These are phyloP conservation scores for Globisporangium nagaii DNA, from an alignment of 352 stramenopile genomes.

Conservation along the genomic window DNA sequence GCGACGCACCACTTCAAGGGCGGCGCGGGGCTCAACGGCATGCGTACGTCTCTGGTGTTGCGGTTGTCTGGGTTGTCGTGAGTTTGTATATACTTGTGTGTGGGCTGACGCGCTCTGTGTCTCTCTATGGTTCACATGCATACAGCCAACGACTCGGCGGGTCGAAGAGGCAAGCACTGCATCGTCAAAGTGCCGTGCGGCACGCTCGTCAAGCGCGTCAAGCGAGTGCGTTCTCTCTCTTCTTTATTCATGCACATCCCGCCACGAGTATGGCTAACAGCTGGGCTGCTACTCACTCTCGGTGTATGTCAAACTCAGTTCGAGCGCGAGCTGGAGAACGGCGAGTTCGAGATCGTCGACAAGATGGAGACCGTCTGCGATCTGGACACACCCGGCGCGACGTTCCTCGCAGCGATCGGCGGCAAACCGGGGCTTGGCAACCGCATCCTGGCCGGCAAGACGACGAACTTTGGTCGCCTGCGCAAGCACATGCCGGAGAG, in stretches of 20 bases:
- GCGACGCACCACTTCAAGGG: constrained; percentile 84
- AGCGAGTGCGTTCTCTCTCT: constrained; percentile 37
- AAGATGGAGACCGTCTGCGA: constrained; percentile 71
- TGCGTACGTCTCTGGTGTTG: constrained; percentile 49
- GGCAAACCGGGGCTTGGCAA: constrained; percentile 84
- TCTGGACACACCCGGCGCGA: constrained; percentile 62
- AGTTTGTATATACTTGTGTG: background rate
- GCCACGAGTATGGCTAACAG: too few species aligned
- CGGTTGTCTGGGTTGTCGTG: too few species aligned
- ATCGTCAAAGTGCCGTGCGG: constrained; percentile 80
- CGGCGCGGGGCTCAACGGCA: constrained; percentile 72
- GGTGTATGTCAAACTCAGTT: constrained; percentile 22
- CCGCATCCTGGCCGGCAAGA: constrained; percentile 79
- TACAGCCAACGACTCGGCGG: constrained; percentile 73
- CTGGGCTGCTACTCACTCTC: background rate
- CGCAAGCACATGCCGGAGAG: constrained; percentile 83
- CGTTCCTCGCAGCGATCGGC: constrained; percentile 69
- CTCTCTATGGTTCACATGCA: background rate
- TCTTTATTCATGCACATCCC: background rate
- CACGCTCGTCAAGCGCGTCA: constrained; percentile 84
- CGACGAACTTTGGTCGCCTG: constrained; percentile 71
- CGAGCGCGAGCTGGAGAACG: constrained; percentile 66
- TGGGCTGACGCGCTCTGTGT: constrained; percentile 3
- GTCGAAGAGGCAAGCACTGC: constrained; percentile 73
- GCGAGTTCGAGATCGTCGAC: constrained; percentile 80